Percentiles rank a stretch among this genome's conserved stretches.
These are phyloP conservation scores for Malus sieversii DNA, from an alignment of 306 rosid species.

Conservation along the genomic window DNA sequence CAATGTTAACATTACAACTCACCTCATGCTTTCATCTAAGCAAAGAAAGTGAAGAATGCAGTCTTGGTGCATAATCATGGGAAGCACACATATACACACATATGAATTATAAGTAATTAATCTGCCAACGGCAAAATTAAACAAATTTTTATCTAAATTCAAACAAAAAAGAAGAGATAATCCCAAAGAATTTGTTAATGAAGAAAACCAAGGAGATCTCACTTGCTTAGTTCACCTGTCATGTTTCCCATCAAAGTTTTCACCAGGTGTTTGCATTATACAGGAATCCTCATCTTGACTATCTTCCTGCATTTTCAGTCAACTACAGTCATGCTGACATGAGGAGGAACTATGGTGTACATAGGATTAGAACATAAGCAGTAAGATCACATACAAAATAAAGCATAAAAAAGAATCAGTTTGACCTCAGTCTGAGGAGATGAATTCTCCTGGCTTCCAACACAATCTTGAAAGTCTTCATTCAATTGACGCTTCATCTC, in stretches of 20 bases:
- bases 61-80: neutral
- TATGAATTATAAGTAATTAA: neutral
- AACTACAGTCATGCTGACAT: constrained; percentile 19
- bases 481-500: constrained; percentile 56
- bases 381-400: neutral
- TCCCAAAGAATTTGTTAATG: neutral
- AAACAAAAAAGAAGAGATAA: neutral
- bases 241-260: constrained; percentile 54
- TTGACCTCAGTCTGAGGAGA: constrained; percentile 56
- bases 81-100: neutral
- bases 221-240: constrained; percentile 99
- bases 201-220: constrained; percentile 48
- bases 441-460: constrained; percentile 60
- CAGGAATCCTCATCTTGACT: constrained; percentile 35
- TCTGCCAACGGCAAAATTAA: neutral
- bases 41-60: neutral
- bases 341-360: neutral
- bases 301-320: constrained; percentile 57
- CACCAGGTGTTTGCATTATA: constrained; percentile 41
- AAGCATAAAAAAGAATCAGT: constrained; percentile 16
- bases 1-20: no score
- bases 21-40: neutral
- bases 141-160: neutral
- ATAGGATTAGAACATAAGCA: neutral
- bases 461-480: constrained; percentile 90